Evolutionary conservation across 1,139 yeast species (phyloP).

Genomic region (Hemisphaericaspora subhashii): DNA sequence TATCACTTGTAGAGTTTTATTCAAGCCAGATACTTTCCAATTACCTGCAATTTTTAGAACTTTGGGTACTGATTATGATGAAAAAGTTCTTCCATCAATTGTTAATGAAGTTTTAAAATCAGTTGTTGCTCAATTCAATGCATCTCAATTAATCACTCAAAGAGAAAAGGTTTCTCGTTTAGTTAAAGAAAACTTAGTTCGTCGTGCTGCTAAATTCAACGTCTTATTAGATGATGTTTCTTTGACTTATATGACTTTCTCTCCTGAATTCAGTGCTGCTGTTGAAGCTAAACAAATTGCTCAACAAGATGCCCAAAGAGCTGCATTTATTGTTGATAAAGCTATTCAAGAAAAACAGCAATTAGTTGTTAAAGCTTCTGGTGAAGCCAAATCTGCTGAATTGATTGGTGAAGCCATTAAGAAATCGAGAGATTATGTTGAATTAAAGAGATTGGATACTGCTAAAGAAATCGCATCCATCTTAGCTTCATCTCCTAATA

Average conservation of each 20-base stretch:
- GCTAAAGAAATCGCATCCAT: slow-evolving; percentile 94
- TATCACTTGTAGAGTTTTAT: slow-evolving; percentile 94
- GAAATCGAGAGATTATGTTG: slow-evolving; percentile 93
- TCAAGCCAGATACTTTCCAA: slow-evolving; percentile 78
- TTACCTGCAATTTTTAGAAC: slow-evolving; percentile 88
- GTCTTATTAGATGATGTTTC: slow-evolving; percentile 92
- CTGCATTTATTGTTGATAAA: slow-evolving; percentile 94
- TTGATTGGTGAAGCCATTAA: slow-evolving; percentile 98
- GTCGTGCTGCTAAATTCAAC: slow-evolving; percentile 90
- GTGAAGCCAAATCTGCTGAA: slow-evolving; percentile 98
- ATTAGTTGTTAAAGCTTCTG: slow-evolving; percentile 92
- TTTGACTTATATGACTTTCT: slow-evolving; percentile 91
- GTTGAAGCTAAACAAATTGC: slow-evolving; percentile 99
- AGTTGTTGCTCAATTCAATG: slow-evolving; percentile 97
- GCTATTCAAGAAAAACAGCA: slow-evolving; percentile 98
- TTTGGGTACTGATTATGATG: slow-evolving; percentile 91
- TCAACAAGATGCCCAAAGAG: slow-evolving; percentile 98
- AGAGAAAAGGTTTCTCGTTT: slow-evolving; percentile 93
- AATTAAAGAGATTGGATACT: slow-evolving; percentile 93
- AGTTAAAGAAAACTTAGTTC: slow-evolving; percentile 85
- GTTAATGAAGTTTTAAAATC: slow-evolving; percentile 95
- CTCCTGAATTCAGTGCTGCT: slow-evolving; percentile 96
- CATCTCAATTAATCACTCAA: slow-evolving; percentile 95
- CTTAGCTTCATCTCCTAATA: slow-evolving; percentile 84
- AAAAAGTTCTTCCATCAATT: slow-evolving; percentile 92